These are phyloP conservation scores for Hanseniaspora sp. DNA, from an alignment of 1,139 yeast species.

Conservation along the genomic window DNA sequence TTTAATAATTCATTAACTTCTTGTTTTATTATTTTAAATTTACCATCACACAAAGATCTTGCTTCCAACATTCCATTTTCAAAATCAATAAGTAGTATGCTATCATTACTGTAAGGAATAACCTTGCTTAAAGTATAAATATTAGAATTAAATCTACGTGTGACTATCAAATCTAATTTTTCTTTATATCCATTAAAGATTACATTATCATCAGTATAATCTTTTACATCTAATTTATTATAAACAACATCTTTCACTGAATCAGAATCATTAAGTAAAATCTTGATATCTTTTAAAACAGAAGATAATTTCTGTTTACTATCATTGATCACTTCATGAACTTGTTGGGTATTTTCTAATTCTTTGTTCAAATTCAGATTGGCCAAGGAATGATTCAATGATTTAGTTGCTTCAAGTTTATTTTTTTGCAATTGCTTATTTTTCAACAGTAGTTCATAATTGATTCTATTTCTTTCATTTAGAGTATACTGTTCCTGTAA, in stretches of 20 bases:
- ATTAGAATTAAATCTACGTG: neutral
- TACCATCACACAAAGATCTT: neutral
- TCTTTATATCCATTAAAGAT: neutral
- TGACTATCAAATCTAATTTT: neutral
- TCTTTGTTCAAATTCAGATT: neutral
- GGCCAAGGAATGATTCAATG: neutral
- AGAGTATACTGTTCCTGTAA: constrained; percentile 48
- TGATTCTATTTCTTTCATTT: constrained; percentile 45
- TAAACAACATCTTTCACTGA: neutral
- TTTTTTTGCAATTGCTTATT: constrained; percentile 8
- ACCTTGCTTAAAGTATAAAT: neutral
- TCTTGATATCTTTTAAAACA: constrained; percentile 7
- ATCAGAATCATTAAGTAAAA: neutral
- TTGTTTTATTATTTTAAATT: neutral
- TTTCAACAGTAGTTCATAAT: constrained; percentile 37
- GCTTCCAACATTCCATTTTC: constrained; percentile 9
- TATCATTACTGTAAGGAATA: neutral
- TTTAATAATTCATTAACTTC: neutral
- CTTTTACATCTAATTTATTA: neutral
- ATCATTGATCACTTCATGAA: constrained; percentile 4
- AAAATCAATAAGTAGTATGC: neutral
- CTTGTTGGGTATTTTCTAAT: neutral
- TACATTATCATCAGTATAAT: neutral
- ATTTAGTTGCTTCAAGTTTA: neutral
- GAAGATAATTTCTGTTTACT: constrained; percentile 4